Conservation (phyloP, 116 monocot genomes). For the Trichopus zeylanicus region DNA sequence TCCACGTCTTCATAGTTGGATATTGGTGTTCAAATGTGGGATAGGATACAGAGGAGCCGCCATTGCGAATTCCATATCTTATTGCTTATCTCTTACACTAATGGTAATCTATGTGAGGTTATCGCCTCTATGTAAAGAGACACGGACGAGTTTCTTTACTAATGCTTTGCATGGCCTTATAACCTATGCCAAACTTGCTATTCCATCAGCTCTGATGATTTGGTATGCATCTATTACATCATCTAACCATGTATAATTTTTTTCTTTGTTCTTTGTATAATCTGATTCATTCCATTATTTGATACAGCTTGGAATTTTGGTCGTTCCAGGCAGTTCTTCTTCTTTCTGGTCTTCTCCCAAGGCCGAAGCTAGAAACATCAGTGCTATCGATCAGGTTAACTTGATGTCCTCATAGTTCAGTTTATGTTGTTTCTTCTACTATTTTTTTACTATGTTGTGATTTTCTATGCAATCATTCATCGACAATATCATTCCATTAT, state of each 20-base stretch:
- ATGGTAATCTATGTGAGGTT: slow-evolving; percentile 20
- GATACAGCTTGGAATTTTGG: slow-evolving; percentile 56
- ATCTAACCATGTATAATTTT: neutral
- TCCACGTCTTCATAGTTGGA: slow-evolving; percentile 25
- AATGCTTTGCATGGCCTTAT: slow-evolving; percentile 20
- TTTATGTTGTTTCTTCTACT: too few species aligned
- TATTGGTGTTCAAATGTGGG: slow-evolving; percentile 18
- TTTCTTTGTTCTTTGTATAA: neutral
- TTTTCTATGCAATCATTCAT: neutral
- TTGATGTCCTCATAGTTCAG: neutral
- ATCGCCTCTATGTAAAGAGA: slow-evolving; percentile 13
- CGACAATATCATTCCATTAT: neutral
- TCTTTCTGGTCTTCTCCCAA: slow-evolving; percentile 39
- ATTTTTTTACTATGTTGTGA: neutral
- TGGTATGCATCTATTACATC: slow-evolving; percentile 2
- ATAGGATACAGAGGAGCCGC: slow-evolving; percentile 31
- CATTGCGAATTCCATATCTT: slow-evolving; percentile 21
- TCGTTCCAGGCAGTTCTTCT: slow-evolving; percentile 53
- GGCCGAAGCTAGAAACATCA: slow-evolving; percentile 56
- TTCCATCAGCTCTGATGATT: slow-evolving; percentile 25
- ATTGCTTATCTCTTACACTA: slow-evolving; percentile 17
- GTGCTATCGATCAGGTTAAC: slow-evolving; percentile 47
- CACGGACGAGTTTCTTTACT: slow-evolving; percentile 28
- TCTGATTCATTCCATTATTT: neutral
- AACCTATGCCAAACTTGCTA: slow-evolving; percentile 19